A percentile compares a stretch with the other conserved stretches of the same genome.
Conservation (phyloP, 2,329 filamentous ascomycete species). For the Grosmannia penicillata region DNA sequence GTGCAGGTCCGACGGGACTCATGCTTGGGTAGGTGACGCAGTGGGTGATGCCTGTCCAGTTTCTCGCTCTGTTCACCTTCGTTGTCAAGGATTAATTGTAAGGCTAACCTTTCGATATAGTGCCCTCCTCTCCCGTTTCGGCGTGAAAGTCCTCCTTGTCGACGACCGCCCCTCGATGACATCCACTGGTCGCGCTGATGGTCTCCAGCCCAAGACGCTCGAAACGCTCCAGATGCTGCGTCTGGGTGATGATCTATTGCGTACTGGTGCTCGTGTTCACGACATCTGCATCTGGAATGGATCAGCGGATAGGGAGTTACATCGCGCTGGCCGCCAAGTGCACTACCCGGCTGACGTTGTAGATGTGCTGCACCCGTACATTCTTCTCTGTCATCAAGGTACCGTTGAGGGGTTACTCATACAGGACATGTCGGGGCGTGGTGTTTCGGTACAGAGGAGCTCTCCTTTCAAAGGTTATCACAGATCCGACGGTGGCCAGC, state of each 20-base stretch:
- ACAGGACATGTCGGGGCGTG: conserved; percentile 50
- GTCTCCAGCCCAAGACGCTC: conserved; percentile 63
- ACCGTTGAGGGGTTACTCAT: conserved; percentile 60
- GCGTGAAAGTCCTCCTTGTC: no score
- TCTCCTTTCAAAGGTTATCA: no score
- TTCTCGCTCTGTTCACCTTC: no score
- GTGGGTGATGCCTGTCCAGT: no score
- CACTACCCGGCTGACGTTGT: conserved; percentile 43
- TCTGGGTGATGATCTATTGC: conserved; percentile 48
- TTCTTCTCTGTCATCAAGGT: conserved; percentile 52
- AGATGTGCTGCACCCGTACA: conserved; percentile 38
- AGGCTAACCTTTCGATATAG: no score
- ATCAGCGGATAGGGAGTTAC: conserved; percentile 34
- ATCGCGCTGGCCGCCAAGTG: conserved; percentile 23
- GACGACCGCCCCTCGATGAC: no score
- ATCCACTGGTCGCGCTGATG: conserved; percentile 51
- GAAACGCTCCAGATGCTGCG: conserved; percentile 62
- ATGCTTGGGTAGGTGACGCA: no score
- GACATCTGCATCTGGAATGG: conserved; percentile 62
- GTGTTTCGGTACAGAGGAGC: conserved; percentile 45
- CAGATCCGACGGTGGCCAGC: no score
- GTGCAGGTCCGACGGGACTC: no score
- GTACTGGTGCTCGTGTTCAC: conserved; percentile 52
- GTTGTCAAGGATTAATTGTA: no score
- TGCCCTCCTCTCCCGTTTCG: no score